Conservation (phyloP, 2,329 filamentous ascomycete species). For the Hymenoscyphus repandus region DNA sequence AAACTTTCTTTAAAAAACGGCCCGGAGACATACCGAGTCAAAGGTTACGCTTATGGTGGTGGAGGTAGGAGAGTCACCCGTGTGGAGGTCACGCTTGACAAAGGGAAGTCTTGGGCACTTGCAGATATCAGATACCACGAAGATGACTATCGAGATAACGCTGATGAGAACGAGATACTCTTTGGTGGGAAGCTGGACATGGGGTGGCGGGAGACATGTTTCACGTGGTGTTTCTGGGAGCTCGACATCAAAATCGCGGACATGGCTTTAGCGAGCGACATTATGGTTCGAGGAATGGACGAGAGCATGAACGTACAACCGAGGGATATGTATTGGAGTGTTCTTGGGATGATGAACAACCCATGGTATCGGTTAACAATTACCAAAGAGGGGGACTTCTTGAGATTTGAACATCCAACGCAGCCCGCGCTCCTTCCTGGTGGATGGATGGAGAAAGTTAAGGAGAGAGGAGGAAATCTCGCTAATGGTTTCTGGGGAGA, state of each 20-base stretch:
- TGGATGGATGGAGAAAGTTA: slow-evolving; percentile 92
- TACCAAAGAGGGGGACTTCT: slow-evolving; percentile 54
- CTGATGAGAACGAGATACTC: slow-evolving; percentile 53
- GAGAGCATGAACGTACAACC: slow-evolving; percentile 83
- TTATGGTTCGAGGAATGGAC: slow-evolving; percentile 84
- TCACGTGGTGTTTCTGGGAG: slow-evolving; percentile 93
- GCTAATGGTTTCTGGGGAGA: slow-evolving; percentile 84
- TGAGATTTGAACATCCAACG: slow-evolving; percentile 85
- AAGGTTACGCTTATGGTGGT: slow-evolving; percentile 84
- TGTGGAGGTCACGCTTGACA: slow-evolving; percentile 78
- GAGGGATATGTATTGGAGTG: slow-evolving; percentile 93
- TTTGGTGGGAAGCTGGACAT: slow-evolving; percentile 77
- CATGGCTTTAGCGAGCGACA: slow-evolving; percentile 59
- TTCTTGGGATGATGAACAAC: slow-evolving; percentile 97
- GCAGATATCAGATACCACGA: slow-evolving; percentile 78
- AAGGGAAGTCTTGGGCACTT: slow-evolving; percentile 73
- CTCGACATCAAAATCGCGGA: slow-evolving; percentile 60
- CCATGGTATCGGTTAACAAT: slow-evolving; percentile 85
- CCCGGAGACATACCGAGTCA: slow-evolving; percentile 54
- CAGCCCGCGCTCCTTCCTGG: slow-evolving; percentile 71
- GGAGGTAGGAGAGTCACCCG: slow-evolving; percentile 79
- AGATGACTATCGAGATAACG: slow-evolving; percentile 68
- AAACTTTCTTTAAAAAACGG: slow-evolving; percentile 45
- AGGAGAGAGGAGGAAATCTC: slow-evolving; percentile 74
- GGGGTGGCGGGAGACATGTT: slow-evolving; percentile 73